Base-by-base conservation (phyloP, 805 yeast genomes). In the Kluyveromyces dobzhanskii region DNA sequence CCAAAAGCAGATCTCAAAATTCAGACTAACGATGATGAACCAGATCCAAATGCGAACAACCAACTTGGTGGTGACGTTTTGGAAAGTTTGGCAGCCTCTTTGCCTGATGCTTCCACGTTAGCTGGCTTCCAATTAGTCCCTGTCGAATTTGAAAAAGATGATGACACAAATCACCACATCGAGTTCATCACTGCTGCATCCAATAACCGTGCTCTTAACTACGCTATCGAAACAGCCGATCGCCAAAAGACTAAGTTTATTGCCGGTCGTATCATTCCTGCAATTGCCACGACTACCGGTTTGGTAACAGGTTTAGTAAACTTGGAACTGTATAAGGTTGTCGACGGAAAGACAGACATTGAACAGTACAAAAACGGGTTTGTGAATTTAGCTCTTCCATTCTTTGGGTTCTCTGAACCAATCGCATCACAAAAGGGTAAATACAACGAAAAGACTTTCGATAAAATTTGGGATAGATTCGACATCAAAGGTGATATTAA, bases 271-370 rank as follows among this genome's bases (percentile, higher is more conserved):
- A 92, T 92, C 49, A 92, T 92, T 49, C 99, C 99, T 12, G 98
- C 98, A 16, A 92, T 92, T 68, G 98, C 98, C 27, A 92, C 99
- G 2, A 92, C 99, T 1, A 92, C 99, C n/a, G 94, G 97, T 8
- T 68, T 88, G 50, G 98, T 92, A 17, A 85, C 98, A 5, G 99
- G 99, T 35, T 70, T 92, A 54, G 94, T 87, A 17, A 85, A 94
- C 54, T 67, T 92, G 49, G 99, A 92, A 65, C 69, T 90, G 42
- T 84, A 85, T 69, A 92, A 92, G 68, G 90, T 92, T 46, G 85
- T 78, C 32, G 94, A 81, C 54, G 73, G 74, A 12, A 77, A 80
- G 55, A 73, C 69, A 28, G 78, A 80, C 49, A 73, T 90, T 49
- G 97, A 88, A 59, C 78, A 80, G 48, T 88, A 79, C 66, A 88